Evolutionary conservation across 2,329 filamentous ascomycete genomes (phyloP).

Genomic region (Alternaria brassicicola): DNA sequence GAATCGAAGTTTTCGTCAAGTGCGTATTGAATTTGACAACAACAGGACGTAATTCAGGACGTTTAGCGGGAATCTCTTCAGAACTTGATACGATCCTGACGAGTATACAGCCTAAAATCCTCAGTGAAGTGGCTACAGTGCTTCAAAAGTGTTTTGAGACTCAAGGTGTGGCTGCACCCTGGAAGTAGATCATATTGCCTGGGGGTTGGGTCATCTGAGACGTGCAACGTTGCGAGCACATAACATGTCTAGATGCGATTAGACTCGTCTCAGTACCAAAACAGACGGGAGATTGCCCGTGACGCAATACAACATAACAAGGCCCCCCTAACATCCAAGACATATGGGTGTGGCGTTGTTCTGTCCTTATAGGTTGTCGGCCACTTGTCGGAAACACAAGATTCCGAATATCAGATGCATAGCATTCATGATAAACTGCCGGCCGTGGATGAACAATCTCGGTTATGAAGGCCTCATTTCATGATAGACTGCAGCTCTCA

Average conservation of each 20-base stretch:
- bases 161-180: slow-evolving; percentile 31
- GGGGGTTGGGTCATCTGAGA: slow-evolving; percentile 27
- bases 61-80: slow-evolving; percentile 16
- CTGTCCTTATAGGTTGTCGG: neutral
- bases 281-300: neutral
- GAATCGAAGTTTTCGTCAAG: slow-evolving; percentile 10
- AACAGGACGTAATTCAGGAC: slow-evolving; percentile 1
- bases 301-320: neutral
- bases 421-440: neutral
- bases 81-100: slow-evolving; percentile 12
- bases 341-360: neutral
- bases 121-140: slow-evolving; percentile 13
- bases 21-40: slow-evolving; percentile 10
- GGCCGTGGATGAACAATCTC: neutral
- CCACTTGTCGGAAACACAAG: slow-evolving; percentile 5
- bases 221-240: slow-evolving; percentile 29
- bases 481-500: neutral
- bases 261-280: slow-evolving; percentile 11
- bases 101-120: neutral
- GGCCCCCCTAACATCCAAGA: neutral
- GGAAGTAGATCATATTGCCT: slow-evolving; percentile 14
- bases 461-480: neutral
- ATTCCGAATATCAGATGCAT: neutral
- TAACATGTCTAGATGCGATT: slow-evolving; percentile 25
- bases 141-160: slow-evolving; percentile 21